These are phyloP conservation scores for Furcasterigmium sp. DNA, from an alignment of 2,329 filamentous ascomycete genomes.

Conservation along the genomic window DNA sequence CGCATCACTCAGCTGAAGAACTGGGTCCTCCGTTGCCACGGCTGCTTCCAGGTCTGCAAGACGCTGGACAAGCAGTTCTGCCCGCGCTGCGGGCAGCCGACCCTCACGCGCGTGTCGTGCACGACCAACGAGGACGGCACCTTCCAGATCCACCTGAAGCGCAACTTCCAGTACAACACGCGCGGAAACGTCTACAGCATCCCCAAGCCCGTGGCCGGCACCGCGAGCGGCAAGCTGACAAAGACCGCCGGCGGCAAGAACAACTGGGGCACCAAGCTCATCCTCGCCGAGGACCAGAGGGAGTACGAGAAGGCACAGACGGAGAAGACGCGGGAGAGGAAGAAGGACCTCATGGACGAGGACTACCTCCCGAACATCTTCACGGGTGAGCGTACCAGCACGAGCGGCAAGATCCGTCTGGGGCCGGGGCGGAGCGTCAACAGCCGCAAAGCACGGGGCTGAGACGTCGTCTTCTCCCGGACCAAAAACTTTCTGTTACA, in stretches of 20 bases:
- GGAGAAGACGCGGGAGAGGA: slow-evolving; percentile 60
- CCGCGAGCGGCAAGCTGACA: slow-evolving; percentile 68
- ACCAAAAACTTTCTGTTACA: background rate
- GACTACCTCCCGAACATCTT: slow-evolving; percentile 85
- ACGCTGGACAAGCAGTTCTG: slow-evolving; percentile 91
- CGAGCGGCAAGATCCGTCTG: slow-evolving; percentile 66
- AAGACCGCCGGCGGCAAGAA: slow-evolving; percentile 69
- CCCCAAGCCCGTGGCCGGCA: slow-evolving; percentile 82
- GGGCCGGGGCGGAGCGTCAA: slow-evolving; percentile 87
- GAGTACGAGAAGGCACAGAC: slow-evolving; percentile 68
- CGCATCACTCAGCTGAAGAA: slow-evolving; percentile 82
- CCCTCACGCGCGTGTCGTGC: slow-evolving; percentile 79
- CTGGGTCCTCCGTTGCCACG: slow-evolving; percentile 89
- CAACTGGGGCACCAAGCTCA: slow-evolving; percentile 79
- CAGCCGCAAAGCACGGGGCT: slow-evolving; percentile 11
- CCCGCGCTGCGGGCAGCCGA: slow-evolving; percentile 80
- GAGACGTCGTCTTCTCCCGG: background rate
- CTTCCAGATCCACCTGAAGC: slow-evolving; percentile 83
- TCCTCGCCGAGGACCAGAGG: slow-evolving; percentile 93
- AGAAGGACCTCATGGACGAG: slow-evolving; percentile 88
- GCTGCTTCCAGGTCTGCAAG: slow-evolving; percentile 79
- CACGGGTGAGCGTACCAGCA: slow-evolving; percentile 66
- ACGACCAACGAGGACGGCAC: slow-evolving; percentile 75
- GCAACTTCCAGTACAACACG: slow-evolving; percentile 95
- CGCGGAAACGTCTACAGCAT: slow-evolving; percentile 89